Conservation (phyloP, 1,284 basidiomycete genomes). For the Puccinia triticina region DNA sequence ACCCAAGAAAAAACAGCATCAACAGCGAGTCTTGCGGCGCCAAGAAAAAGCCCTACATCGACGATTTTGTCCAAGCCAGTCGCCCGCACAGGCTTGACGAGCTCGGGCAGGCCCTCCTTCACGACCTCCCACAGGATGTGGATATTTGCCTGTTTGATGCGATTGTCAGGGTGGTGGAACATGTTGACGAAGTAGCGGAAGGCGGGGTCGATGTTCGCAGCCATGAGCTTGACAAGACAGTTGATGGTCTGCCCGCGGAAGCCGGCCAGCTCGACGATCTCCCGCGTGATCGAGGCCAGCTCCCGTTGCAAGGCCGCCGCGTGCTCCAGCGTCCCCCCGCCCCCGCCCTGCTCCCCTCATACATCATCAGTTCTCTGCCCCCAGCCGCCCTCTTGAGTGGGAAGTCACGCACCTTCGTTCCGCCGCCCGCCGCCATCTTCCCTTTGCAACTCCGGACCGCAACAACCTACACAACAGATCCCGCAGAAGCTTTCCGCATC, state of each 20-base stretch:
- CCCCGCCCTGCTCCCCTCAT: conserved; percentile 4
- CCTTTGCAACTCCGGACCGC: conserved; percentile 40
- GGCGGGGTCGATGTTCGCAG: conserved; percentile 42
- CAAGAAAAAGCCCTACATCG: conserved; percentile 25
- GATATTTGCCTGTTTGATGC: conserved; percentile 49
- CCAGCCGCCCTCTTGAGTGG: too few species aligned
- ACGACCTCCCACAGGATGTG: conserved; percentile 50
- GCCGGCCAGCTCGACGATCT: conserved; percentile 25
- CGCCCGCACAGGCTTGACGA: conserved; percentile 24
- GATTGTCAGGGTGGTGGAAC: conserved; percentile 44
- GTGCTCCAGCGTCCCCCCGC: conserved; percentile 7
- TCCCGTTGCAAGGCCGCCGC: conserved; percentile 43
- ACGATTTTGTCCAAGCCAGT: conserved; percentile 42
- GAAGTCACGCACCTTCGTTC: too few species aligned
- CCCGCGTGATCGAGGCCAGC: conserved; percentile 47
- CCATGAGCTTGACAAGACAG: conserved; percentile 49
- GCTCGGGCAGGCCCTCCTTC: conserved; percentile 40
- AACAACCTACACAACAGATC: conserved; percentile 28
- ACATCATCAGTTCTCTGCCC: background rate
- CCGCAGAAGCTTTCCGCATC: too few species aligned
- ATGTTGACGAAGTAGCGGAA: conserved; percentile 51
- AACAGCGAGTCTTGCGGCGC: too few species aligned
- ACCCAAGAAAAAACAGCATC: background rate
- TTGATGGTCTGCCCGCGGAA: conserved; percentile 43
- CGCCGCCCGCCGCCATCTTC: conserved; percentile 36